Base-by-base conservation (phyloP, 2,329 filamentous ascomycete species). In the Incumbomyces delicatus region DNA sequence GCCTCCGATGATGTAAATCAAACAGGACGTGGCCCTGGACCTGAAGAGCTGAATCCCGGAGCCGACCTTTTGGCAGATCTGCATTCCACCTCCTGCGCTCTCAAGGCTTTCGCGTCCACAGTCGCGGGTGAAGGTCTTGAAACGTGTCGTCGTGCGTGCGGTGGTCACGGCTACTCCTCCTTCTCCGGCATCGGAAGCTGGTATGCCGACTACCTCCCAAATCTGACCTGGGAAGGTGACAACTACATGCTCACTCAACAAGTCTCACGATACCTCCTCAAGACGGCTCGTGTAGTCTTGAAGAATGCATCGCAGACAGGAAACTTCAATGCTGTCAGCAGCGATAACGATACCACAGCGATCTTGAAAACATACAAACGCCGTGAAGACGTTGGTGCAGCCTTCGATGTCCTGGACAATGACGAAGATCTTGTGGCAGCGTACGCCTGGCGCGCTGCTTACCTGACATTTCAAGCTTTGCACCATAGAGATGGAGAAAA, bases 171-270 rank as follows among this genome's bases (percentile, higher is more conserved):
- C 39, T 88, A 87, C 69, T 80, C 75, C 46, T 78, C 74, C 58
- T 86, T 87, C 67, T 79, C 78, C 46, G 85, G 85, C n/a, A 85
- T 89, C 55, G 83, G 83, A 1, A 68, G 75, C 14, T 85, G 78
- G 75, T 88, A 87, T 57, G 74, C 83, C 22, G 83, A 88, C 62
- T 87, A 87, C 60, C 71, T 87, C 1, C 83, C 85, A 13, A 83
- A 77, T 0, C 64, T 71, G 12, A 85, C 82, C 8, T 85, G 81
- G 80, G 84, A 87, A 61, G 84, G 84, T 37, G 84, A 87, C 67
- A 87, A 86, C 70, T 87, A 85, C 69, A 87, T 88, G 83, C 70
- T 88, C 49, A 85, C 82, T 8, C 84, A 88, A 63, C 84, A 88
- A 66, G 83, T 87, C 2, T 81, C 81, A 2, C 76, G 83, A 48